These are phyloP conservation scores for Hordeum vulgare DNA, from an alignment of 176 grass and related monocot species.

Conservation along the genomic window DNA sequence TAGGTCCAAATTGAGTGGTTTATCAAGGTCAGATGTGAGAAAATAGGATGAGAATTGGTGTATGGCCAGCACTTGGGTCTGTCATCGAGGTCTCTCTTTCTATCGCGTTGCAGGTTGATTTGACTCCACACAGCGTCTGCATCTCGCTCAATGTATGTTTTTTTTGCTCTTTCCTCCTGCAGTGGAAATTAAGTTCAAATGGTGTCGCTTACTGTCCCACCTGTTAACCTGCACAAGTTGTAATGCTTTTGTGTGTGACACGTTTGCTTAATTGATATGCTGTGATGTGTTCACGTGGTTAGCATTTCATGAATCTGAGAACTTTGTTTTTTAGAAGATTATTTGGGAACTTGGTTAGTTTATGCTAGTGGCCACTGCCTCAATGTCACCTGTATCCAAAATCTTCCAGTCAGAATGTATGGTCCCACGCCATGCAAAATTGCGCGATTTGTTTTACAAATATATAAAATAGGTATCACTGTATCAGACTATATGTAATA, in stretches of 20 bases:
- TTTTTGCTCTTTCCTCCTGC: neutral
- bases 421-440: too few relatives aligned
- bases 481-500: neutral
- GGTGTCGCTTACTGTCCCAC: neutral
- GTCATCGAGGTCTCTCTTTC: neutral
- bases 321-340: too few relatives aligned
- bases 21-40: too few relatives aligned
- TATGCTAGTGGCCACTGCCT: neutral
- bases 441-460: too few relatives aligned
- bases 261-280: neutral
- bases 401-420: too few relatives aligned
- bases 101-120: constrained; percentile 53
- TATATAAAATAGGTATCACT: too few relatives aligned
- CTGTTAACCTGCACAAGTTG: neutral
- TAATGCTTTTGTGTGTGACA: neutral
- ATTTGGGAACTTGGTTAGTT: neutral
- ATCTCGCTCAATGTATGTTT: constrained; percentile 73
- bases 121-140: constrained; percentile 87
- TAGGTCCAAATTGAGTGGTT: too few relatives aligned
- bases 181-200: neutral
- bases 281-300: neutral
- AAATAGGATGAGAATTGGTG: too few relatives aligned
- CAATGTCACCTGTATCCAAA: too few relatives aligned
- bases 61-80: too few relatives aligned
- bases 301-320: neutral